A percentile compares a stretch with the other conserved stretches of the same genome.
These are phyloP conservation scores for Hyaloscypha finlandica DNA, from an alignment of 495 filamentous ascomycete species.

Conservation along the genomic window DNA sequence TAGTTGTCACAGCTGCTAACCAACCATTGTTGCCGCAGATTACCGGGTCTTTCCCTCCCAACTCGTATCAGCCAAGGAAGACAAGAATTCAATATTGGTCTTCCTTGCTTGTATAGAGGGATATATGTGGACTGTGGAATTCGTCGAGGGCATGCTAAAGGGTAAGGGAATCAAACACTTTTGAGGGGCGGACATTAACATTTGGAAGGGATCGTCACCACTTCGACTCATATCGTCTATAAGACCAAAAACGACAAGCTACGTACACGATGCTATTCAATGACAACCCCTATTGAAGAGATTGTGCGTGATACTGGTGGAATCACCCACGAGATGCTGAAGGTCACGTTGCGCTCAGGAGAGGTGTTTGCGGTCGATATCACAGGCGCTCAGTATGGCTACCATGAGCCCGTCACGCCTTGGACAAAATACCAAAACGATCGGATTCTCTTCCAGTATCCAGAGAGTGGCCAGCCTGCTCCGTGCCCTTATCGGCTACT, in stretches of 20 bases:
- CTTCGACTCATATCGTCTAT: neutral
- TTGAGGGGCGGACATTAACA: neutral
- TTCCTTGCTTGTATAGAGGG: neutral
- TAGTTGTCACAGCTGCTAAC: too few species aligned
- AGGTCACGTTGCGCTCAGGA: constrained; percentile 19
- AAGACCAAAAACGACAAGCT: neutral
- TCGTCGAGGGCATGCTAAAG: neutral
- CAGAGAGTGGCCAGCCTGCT: neutral
- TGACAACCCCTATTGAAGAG: neutral
- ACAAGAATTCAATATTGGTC: neutral
- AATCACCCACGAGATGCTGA: constrained; percentile 9
- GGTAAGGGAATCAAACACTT: neutral
- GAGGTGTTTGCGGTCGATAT: constrained; percentile 25
- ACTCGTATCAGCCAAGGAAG: neutral
- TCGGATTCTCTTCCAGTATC: neutral
- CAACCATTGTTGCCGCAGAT: neutral
- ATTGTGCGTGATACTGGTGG: neutral
- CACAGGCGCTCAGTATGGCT: constrained; percentile 28
- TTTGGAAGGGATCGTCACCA: neutral
- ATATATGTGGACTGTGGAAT: neutral
- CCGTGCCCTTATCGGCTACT: neutral
- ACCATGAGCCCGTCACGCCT: constrained; percentile 11
- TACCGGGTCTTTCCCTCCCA: neutral
- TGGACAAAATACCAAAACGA: neutral
- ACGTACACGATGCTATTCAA: neutral